Evolutionary conservation across 495 filamentous ascomycete species (phyloP).

Genomic region (Neurospora terricola): DNA sequence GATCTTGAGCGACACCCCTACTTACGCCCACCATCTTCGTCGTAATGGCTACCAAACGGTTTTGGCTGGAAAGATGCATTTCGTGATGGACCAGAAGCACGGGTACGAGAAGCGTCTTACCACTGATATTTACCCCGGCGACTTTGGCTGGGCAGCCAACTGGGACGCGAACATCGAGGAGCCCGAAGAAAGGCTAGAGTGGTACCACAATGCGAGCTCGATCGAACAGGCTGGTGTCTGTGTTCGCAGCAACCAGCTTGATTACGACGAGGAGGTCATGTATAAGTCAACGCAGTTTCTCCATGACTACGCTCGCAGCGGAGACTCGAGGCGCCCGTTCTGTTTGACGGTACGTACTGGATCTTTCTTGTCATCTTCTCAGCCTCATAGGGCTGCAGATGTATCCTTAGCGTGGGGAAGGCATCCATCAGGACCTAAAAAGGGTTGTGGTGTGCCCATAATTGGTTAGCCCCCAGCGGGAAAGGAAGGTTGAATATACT

Average conservation of each 20-base stretch:
- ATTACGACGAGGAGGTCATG: slow-evolving; percentile 90
- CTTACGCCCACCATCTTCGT: slow-evolving; percentile 85
- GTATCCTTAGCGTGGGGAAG: background rate
- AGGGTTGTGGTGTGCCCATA: background rate
- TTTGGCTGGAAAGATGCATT: slow-evolving; percentile 90
- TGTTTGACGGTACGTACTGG: slow-evolving; percentile 52
- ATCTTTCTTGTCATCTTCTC: background rate
- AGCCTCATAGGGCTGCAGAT: background rate
- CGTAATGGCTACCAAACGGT: slow-evolving; percentile 77
- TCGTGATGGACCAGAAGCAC: slow-evolving; percentile 85
- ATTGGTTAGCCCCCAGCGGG: slow-evolving; percentile 1
- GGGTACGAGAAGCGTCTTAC: slow-evolving; percentile 82
- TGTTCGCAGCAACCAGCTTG: slow-evolving; percentile 82
- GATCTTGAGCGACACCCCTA: slow-evolving; percentile 64
- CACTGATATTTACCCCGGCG: slow-evolving; percentile 85
- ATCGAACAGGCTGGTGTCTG: slow-evolving; percentile 77
- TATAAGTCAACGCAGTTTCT: slow-evolving; percentile 74
- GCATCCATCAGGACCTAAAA: background rate
- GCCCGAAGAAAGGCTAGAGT: slow-evolving; percentile 72
- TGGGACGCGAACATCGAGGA: slow-evolving; percentile 53
- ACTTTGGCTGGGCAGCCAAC: slow-evolving; percentile 82
- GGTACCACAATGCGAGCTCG: slow-evolving; percentile 87
- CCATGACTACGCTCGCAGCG: slow-evolving; percentile 69
- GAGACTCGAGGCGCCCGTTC: slow-evolving; percentile 59
- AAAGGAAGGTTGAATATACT: background rate